Percentiles rank a stretch among this genome's conserved stretches.
These are phyloP conservation scores for Clarireedia monteithiana DNA, from an alignment of 2,329 filamentous ascomycete species.

Conservation along the genomic window DNA sequence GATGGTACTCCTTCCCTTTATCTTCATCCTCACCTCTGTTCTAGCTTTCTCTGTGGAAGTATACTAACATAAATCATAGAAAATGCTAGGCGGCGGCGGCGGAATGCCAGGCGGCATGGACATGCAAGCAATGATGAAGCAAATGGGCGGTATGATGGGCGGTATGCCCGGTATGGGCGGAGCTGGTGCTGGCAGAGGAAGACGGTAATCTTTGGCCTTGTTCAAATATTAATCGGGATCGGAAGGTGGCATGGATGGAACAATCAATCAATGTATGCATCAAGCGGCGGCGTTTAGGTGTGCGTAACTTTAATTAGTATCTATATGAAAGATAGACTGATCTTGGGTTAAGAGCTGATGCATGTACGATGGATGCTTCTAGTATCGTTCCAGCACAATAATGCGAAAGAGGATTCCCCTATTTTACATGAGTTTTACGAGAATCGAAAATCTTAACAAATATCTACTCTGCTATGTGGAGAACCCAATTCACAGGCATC, in stretches of 20 bases:
- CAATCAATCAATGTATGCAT: conserved; percentile 6
- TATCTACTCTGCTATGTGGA: too few relatives aligned
- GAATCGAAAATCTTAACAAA: too few relatives aligned
- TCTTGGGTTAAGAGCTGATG: neutral
- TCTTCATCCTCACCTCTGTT: neutral
- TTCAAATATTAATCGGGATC: neutral
- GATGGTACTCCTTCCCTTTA: conserved; percentile 39
- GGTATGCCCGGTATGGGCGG: conserved; percentile 48
- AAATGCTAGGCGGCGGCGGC: conserved; percentile 73
- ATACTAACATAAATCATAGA: conserved; percentile 29
- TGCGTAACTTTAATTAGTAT: neutral
- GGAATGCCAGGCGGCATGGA: conserved; percentile 52
- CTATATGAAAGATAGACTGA: neutral
- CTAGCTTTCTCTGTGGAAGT: too few relatives aligned
- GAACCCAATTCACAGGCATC: too few relatives aligned
- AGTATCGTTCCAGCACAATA: too few relatives aligned
- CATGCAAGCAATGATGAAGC: conserved; percentile 74
- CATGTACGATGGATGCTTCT: too few relatives aligned
- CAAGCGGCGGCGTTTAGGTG: conserved; percentile 7
- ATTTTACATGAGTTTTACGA: too few relatives aligned
- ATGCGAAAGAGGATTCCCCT: too few relatives aligned
- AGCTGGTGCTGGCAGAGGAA: conserved; percentile 23
- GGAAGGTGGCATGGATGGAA: neutral
- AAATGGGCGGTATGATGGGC: conserved; percentile 46
- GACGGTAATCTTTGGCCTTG: conserved; percentile 13